Percentiles rank a stretch among this genome's conserved stretches.
Evolutionary conservation across 805 yeast species (phyloP).

Genomic region (Zygoascus bituminiphila): DNA sequence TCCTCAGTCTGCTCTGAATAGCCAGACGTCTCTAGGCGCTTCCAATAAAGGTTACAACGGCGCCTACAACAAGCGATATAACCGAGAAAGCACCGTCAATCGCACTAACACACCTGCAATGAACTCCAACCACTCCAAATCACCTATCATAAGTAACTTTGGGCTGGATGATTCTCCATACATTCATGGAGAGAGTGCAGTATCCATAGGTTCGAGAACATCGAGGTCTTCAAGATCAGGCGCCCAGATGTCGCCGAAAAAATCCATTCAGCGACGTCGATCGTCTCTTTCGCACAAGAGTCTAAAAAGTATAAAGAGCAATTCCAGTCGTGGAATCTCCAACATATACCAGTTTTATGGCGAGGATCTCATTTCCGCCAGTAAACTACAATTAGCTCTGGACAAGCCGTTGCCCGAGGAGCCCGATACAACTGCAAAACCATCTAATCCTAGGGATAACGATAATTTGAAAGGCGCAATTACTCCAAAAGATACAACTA

Average conservation of each 20-base stretch:
- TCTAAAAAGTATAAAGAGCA: not conserved
- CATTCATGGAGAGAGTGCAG: not conserved
- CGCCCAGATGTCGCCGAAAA: not conserved
- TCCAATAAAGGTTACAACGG: not conserved
- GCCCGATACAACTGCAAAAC: not conserved
- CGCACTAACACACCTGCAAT: not conserved
- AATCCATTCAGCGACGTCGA: not conserved
- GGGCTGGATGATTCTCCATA: not conserved
- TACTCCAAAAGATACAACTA: not conserved
- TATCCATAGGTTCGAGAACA: not conserved
- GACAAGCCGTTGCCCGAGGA: slow-evolving; percentile 13
- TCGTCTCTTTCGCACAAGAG: not conserved
- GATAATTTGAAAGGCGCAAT: too few relatives aligned
- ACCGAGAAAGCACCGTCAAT: not conserved
- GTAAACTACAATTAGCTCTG: slow-evolving; percentile 2
- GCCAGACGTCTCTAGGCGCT: not conserved
- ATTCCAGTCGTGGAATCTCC: not conserved
- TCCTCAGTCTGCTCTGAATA: not conserved
- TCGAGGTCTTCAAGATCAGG: not conserved
- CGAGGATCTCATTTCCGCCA: not conserved
- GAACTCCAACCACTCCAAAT: not conserved
- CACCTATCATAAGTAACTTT: not conserved
- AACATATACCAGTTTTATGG: not conserved
- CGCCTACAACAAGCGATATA: not conserved
- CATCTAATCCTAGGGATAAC: too few relatives aligned